Evolutionary conservation across 2,329 filamentous ascomycete genomes (phyloP).

Genomic region (Graphilbum ipis-grandicollis): DNA sequence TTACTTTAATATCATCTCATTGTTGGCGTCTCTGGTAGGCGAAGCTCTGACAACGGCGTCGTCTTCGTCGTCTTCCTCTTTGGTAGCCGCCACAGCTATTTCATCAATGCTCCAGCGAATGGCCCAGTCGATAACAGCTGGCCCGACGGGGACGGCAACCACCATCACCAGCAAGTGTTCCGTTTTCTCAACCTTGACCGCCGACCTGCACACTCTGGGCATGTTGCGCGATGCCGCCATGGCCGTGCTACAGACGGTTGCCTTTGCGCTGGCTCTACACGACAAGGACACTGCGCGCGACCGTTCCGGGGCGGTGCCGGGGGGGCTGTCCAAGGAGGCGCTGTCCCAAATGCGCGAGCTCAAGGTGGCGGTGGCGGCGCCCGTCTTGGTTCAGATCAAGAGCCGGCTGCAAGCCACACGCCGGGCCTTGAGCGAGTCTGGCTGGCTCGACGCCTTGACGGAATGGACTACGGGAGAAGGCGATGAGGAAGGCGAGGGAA

Average conservation of each 20-base stretch:
- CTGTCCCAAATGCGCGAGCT: slow-evolving; percentile 16
- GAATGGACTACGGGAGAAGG: too few species aligned
- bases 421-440: slow-evolving; percentile 14
- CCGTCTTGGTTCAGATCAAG: too few species aligned
- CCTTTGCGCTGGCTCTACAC: slow-evolving; percentile 14
- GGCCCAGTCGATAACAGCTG: too few species aligned
- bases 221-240: slow-evolving; percentile 20
- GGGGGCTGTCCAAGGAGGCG: slow-evolving; percentile 16
- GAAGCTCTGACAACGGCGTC: neutral
- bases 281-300: slow-evolving; percentile 17
- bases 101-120: too few species aligned
- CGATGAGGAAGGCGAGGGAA: too few species aligned
- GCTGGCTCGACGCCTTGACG: slow-evolving; percentile 20
- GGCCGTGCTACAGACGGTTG: slow-evolving; percentile 14
- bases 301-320: slow-evolving; percentile 15
- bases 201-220: slow-evolving; percentile 18
- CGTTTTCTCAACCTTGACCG: too few species aligned
- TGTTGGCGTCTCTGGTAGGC: slow-evolving; percentile 18
- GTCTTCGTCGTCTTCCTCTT: too few species aligned
- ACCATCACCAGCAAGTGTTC: too few species aligned
- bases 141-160: too few species aligned
- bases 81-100: too few species aligned
- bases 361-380: too few species aligned
- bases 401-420: slow-evolving; percentile 15
- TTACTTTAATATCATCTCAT: slow-evolving; percentile 25